phyloP scores from a whole-genome alignment of 2,329 filamentous ascomycete genomes.

The Didymellaceae sp. region DNA sequence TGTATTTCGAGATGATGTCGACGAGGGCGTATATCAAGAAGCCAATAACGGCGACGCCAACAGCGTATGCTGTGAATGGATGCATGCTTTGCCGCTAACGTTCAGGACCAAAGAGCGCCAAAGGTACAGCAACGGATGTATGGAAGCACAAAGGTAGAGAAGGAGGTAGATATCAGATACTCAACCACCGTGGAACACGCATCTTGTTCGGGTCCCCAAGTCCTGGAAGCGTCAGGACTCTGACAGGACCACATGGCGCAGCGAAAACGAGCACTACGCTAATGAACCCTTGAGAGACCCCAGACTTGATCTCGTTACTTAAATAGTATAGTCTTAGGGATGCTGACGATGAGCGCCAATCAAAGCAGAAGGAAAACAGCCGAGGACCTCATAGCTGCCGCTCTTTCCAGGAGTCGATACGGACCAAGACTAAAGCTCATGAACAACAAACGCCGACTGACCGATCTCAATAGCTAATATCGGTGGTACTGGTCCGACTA shows the following conservation, averaged over 20 bases:
- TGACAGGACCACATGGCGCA: constrained; percentile 16
- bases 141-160: constrained; percentile 9
- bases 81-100: constrained; percentile 43
- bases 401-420: not conserved
- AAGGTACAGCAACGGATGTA: constrained; percentile 4
- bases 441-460: constrained; percentile 7
- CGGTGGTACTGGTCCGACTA: constrained; percentile 26
- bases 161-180: constrained; percentile 27
- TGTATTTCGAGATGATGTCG: constrained; percentile 46
- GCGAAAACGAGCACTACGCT: not conserved
- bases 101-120: not conserved
- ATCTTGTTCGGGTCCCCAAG: constrained; percentile 34
- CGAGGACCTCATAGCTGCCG: not conserved
- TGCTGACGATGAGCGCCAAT: not conserved
- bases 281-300: not conserved
- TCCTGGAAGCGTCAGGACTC: constrained; percentile 15
- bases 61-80: constrained; percentile 47
- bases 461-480: constrained; percentile 7
- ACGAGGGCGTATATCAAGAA: constrained; percentile 46
- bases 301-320: not conserved
- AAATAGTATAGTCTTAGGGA: not conserved
- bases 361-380: not conserved
- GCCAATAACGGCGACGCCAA: constrained; percentile 47
- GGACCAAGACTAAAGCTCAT: not conserved
- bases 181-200: constrained; percentile 3